phyloP scores from a whole-genome alignment of 164 flowering plant species.

The Dillenia turbinata region DNA sequence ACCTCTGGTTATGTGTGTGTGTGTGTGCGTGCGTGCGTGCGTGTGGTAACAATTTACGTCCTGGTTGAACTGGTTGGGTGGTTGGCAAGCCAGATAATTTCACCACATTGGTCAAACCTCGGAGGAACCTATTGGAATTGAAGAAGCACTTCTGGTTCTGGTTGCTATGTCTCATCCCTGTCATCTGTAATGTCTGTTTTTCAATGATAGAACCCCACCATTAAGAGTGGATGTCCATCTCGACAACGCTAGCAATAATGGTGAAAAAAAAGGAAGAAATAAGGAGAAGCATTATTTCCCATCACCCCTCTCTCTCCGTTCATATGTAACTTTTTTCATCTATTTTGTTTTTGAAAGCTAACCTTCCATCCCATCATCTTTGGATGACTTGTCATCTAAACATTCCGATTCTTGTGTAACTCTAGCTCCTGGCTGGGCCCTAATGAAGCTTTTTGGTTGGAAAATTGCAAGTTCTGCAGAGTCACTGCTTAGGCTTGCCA shows the following conservation, averaged over 20 bases:
- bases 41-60: conserved; percentile 4
- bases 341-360: too few species aligned
- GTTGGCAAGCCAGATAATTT: conserved; percentile 30
- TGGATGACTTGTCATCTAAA: conserved; percentile 31
- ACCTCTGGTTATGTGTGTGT: too few species aligned
- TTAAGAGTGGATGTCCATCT: conserved; percentile 54
- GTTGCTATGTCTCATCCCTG: conserved; percentile 8
- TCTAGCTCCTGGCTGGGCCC: conserved; percentile 10
- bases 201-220: conserved; percentile 39
- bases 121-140: conserved; percentile 22
- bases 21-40: too few species aligned
- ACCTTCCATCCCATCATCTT: conserved; percentile 18
- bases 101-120: conserved; percentile 32
- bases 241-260: conserved; percentile 33
- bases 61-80: conserved; percentile 25
- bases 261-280: conserved; percentile 41
- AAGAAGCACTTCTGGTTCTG: conserved; percentile 16
- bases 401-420: conserved; percentile 5
- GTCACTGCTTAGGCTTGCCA: conserved; percentile 4
- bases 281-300: not conserved
- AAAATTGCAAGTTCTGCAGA: too few species aligned
- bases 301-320: too few species aligned
- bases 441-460: conserved; percentile 16
- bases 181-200: conserved; percentile 25
- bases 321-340: too few species aligned